Evolutionary conservation across 306 rosid genomes (phyloP).

Genomic region (Luffa acutangula): DNA sequence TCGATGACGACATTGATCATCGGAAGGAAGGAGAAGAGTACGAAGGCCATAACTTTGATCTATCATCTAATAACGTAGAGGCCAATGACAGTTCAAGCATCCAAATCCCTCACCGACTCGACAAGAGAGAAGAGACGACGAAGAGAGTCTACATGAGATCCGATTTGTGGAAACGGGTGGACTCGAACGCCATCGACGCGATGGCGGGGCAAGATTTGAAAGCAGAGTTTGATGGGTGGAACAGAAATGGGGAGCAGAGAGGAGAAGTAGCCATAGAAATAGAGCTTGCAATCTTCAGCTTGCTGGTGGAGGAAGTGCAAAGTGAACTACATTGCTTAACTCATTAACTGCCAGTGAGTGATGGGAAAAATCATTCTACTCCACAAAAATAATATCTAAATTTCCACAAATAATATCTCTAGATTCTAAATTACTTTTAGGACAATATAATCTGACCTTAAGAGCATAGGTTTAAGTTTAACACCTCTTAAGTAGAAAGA

Average conservation of each 20-base stretch:
- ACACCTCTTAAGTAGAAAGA: neutral
- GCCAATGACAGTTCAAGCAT: conserved; percentile 22
- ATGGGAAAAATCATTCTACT: conserved; percentile 14
- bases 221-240: conserved; percentile 50
- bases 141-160: conserved; percentile 39
- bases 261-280: conserved; percentile 43
- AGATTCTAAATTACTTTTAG: neutral
- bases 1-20: conserved; percentile 4
- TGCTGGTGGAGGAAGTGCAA: conserved; percentile 56
- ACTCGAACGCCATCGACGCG: conserved; percentile 65
- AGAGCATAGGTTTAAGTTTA: neutral
- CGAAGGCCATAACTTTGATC: conserved; percentile 17
- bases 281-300: conserved; percentile 50
- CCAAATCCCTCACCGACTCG: conserved; percentile 9
- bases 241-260: conserved; percentile 25
- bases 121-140: conserved; percentile 24
- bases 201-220: conserved; percentile 65
- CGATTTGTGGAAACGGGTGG: conserved; percentile 65
- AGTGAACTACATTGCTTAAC: conserved; percentile 40
- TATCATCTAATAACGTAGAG: conserved; percentile 14
- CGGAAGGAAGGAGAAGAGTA: conserved; percentile 21
- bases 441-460: conserved; percentile 2
- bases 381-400: conserved; percentile 16
- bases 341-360: conserved; percentile 5
- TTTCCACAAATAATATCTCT: conserved; percentile 7